phyloP scores from a whole-genome alignment of 139 green algal genomes.

The Chlamydomonas sphaeroides region DNA sequence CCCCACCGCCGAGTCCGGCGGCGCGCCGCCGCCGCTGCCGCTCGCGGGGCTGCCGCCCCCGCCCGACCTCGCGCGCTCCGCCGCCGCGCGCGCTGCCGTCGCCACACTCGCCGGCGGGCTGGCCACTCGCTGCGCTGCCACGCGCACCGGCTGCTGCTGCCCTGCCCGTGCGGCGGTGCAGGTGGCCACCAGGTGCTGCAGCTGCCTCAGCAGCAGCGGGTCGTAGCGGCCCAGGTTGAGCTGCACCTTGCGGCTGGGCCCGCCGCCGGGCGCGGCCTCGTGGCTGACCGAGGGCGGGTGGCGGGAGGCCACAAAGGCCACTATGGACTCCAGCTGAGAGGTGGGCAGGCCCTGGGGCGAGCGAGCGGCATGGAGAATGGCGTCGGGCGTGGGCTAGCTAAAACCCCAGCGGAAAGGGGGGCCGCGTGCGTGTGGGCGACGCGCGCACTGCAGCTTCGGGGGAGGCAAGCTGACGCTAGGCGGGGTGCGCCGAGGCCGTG shows the following conservation, averaged over 20 bases:
- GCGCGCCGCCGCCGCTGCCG: too few relatives aligned
- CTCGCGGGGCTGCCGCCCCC: background rate
- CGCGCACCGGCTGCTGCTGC: background rate
- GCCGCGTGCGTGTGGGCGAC: too few relatives aligned
- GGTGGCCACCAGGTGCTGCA: conserved; percentile 51
- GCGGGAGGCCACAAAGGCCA: conserved; percentile 44
- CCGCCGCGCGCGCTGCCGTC: background rate
- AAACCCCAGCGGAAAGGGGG: too few relatives aligned
- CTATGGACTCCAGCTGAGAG: conserved; percentile 45
- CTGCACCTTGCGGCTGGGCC: conserved; percentile 41
- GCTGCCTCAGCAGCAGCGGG: conserved; percentile 52
- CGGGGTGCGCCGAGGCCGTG: too few relatives aligned
- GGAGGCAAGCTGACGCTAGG: too few relatives aligned
- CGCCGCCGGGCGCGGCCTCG: background rate
- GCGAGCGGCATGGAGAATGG: too few relatives aligned
- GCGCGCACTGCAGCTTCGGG: too few relatives aligned
- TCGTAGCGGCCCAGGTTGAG: conserved; percentile 49
- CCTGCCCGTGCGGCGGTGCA: conserved; percentile 24
- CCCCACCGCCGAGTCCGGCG: background rate
- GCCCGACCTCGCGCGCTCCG: background rate
- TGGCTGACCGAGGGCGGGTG: conserved; percentile 34
- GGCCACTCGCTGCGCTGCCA: background rate
- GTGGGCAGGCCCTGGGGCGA: conserved; percentile 46
- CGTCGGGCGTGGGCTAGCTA: too few relatives aligned
- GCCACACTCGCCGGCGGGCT: background rate